Base-by-base conservation (phyloP, 441 rosid species). In the Erodium trifolium region DNA sequence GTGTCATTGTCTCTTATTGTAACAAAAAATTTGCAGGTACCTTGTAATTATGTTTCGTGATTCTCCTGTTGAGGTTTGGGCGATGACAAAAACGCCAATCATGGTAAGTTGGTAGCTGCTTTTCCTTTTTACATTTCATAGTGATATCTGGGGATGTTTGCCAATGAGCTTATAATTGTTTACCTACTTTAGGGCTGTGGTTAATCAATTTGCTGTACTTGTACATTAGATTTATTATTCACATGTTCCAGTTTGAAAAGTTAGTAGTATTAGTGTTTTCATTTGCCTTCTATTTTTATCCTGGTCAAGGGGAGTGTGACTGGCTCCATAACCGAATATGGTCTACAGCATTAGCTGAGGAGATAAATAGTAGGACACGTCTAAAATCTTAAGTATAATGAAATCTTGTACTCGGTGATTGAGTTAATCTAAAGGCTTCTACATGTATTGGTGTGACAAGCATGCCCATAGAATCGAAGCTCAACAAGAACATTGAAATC, bases 41-140 rank as follows among this genome's bases (percentile, higher is more conserved):
- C 97, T 93, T 77, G 84, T 93, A 73, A 88, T 93, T 82, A 82
- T 93, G 82, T 93, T 93, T 76, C 96, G 96, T 76, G 99, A 93
- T 79, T 96, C 97, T 1, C 99, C 97, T 49, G 99, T 90, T 75
- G 99, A 93, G 83, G 97, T 91, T 71, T 93, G 99, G 99, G 99
- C 97, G 51, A 91, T 93, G 99, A 88, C 99, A 68, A 91, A 90
- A 80, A 85, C 68, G 73, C 99, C 99, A 68, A 87, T 93, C 72
- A 91, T 93, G 97, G 99, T 91, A 77, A 78, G 85, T 80, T 71
- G 19, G 71, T 45, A 62, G 65, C 62, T 67, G 68, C 68, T 71
- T 63, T 41, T 45, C 67, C 34, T 31, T 16, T 63, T 64, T 74
- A 68, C 62, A 14, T 35, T 59, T 57, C n/a, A 57, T 6, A 67